A percentile compares a stretch with the other conserved stretches of the same genome.
phyloP scores from a whole-genome alignment of 345 rosid genomes.

The Syzygium aromaticum region DNA sequence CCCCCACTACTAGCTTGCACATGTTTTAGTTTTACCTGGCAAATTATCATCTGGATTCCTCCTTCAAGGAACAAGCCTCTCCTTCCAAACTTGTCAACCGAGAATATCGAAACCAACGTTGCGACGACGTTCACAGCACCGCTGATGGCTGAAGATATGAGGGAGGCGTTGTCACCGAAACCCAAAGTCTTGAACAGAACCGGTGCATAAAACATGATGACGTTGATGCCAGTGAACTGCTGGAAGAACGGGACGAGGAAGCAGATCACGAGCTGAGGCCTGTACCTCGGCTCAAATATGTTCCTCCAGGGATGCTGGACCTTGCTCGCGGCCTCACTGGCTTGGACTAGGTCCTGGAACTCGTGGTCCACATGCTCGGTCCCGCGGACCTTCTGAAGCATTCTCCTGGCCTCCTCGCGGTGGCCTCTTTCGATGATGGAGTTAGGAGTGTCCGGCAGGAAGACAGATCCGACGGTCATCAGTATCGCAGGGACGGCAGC shows the following conservation, averaged over 20 bases:
- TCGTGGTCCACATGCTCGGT: slow-evolving; percentile 45
- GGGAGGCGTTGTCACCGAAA: slow-evolving; percentile 59
- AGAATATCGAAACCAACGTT: slow-evolving; percentile 45
- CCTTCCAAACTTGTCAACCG: slow-evolving; percentile 57
- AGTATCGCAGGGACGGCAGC: slow-evolving; percentile 62
- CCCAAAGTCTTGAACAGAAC: slow-evolving; percentile 71
- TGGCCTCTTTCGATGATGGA: slow-evolving; percentile 66
- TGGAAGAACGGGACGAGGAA: slow-evolving; percentile 59
- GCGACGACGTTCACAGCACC: slow-evolving; percentile 57
- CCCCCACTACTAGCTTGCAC: background rate
- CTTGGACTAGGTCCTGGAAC: slow-evolving; percentile 50
- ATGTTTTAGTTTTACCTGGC: slow-evolving; percentile 36
- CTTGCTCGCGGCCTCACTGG: slow-evolving; percentile 49
- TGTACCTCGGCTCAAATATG: slow-evolving; percentile 35
- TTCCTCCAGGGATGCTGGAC: slow-evolving; percentile 64
- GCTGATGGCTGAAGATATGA: slow-evolving; percentile 56
- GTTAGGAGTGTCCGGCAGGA: slow-evolving; percentile 74
- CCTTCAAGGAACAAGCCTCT: slow-evolving; percentile 64
- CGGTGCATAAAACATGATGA: slow-evolving; percentile 70
- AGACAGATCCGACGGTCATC: slow-evolving; percentile 52
- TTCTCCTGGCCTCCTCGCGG: slow-evolving; percentile 42
- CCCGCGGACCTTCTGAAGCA: slow-evolving; percentile 53
- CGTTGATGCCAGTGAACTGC: slow-evolving; percentile 72
- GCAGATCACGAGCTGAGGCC: slow-evolving; percentile 55
- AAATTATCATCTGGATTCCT: slow-evolving; percentile 57